Evolutionary conservation across 371 early-diverging fungal genomes (phyloP), one percentile per base, ranked within the genome.

Genomic region (Mortierella sp.): DNA sequence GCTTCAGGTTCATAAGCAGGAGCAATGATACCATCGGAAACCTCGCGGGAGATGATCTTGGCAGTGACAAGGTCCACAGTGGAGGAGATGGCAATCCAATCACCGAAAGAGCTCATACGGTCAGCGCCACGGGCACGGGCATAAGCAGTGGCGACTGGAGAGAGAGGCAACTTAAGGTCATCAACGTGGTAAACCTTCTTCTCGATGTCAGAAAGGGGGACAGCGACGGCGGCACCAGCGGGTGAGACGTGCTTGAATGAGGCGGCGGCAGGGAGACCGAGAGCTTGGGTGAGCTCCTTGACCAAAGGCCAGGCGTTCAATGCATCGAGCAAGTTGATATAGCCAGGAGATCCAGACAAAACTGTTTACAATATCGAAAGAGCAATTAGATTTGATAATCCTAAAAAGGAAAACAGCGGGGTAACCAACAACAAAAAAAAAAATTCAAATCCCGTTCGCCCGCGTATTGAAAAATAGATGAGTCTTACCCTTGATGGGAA

Each of bases 231-330:
- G 54, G 97, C 98, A 83, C 98, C 99, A 61, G 99, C 98, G 42
- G 99, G 99, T 23, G 96, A 96, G 56, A 98, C 98, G 85, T 98
- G 99, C 89, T 98, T 98, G 91, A 98, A 98, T 32, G 97, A 97
- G 66, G 99, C 98, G 67, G 99, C 98, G 29, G 99, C 98, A 34
- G 95, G 93, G 59, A 94, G 83, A 23, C 88, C 87, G 13, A 92
- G 83, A 22, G 95, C 92, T 35, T 82, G 63, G 53, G 88, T 85
- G 60, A 96, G 73, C 65, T 86, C 86, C 90, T 97, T 97, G 79
- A 98, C 99, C 58, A 98, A 88, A 60, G 96, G 97, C 96, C 97
- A 98, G 31, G 97, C 89, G 88, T 98, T 98, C 47, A 98, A 88
- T 13, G 97, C 98, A 86, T 98, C 97, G 70, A 98, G 89, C 63